These are phyloP conservation scores for Ceratobasidium sp. DNA, from an alignment of 1,284 basidiomycete species.

Conservation along the genomic window DNA sequence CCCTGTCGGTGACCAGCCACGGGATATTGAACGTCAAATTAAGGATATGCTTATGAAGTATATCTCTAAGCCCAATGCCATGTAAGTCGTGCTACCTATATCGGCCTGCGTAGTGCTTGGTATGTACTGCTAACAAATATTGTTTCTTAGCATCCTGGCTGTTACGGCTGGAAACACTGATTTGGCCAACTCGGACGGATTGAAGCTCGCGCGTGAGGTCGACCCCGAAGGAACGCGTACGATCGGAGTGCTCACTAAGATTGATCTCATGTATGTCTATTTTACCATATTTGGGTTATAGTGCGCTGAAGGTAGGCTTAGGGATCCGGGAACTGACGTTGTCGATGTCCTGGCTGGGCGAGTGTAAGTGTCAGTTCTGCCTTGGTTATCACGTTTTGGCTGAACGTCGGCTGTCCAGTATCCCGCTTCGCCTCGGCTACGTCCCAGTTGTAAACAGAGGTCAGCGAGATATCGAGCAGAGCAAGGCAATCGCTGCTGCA, in stretches of 20 bases:
- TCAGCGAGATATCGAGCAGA: conserved; percentile 92
- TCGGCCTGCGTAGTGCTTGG: not conserved
- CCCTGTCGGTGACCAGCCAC: conserved; percentile 96
- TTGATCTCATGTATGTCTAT: conserved; percentile 89
- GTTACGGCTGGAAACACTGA: conserved; percentile 97
- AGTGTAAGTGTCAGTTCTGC: conserved; percentile 49
- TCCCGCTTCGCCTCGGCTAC: conserved; percentile 93
- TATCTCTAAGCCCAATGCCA: conserved; percentile 85
- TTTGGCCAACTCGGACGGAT: conserved; percentile 96
- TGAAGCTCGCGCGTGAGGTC: conserved; percentile 95
- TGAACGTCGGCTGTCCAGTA: conserved; percentile 52
- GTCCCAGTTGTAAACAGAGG: conserved; percentile 96
- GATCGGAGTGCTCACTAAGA: conserved; percentile 97
- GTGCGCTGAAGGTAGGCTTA: conserved; percentile 47
- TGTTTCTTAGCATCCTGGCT: conserved; percentile 86
- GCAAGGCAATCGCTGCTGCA: conserved; percentile 83
- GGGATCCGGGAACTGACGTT: conserved; percentile 96
- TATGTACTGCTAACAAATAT: not conserved
- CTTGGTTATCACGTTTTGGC: conserved; percentile 8
- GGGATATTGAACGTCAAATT: conserved; percentile 98
- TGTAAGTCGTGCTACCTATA: conserved; percentile 43
- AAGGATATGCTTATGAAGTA: conserved; percentile 95
- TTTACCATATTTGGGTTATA: not conserved
- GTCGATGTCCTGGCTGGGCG: conserved; percentile 98
- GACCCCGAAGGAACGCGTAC: conserved; percentile 95